Evolutionary conservation across 257 asterid genomes (phyloP).

Genomic region (Przewalskia tangutica): DNA sequence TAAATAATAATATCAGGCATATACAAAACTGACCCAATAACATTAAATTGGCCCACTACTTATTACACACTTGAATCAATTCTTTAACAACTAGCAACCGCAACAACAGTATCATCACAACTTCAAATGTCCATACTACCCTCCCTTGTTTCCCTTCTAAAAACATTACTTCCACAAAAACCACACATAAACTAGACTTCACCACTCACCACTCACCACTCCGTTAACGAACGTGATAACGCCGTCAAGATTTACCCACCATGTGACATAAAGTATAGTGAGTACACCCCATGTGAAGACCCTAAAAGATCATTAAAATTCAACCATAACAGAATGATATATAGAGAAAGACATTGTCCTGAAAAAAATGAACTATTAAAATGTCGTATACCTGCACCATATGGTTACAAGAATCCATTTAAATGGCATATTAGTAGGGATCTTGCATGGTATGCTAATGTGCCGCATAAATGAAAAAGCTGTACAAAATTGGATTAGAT

Average conservation of each 20-base stretch:
- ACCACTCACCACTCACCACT: conserved; percentile 9
- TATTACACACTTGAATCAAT: too few relatives aligned
- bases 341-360: conserved; percentile 21
- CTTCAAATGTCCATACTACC: background rate
- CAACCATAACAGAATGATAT: conserved; percentile 6
- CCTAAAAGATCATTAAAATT: conserved; percentile 6
- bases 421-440: conserved; percentile 16
- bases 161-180: background rate
- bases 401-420: conserved; percentile 12
- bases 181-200: conserved; percentile 4
- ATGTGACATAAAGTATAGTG: conserved; percentile 11
- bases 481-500: conserved; percentile 16
- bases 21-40: too few relatives aligned
- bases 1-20: too few relatives aligned
- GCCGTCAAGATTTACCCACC: conserved; percentile 2
- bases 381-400: conserved; percentile 12
- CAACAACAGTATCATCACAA: background rate
- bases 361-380: conserved; percentile 3
- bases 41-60: too few relatives aligned
- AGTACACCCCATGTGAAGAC: conserved; percentile 20
- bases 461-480: conserved; percentile 19
- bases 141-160: conserved; percentile 1
- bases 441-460: conserved; percentile 17
- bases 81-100: too few relatives aligned
- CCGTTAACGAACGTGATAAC: background rate